Conservation (phyloP, 108 stramenopile genomes). For the Discostella pseudostelligera region DNA sequence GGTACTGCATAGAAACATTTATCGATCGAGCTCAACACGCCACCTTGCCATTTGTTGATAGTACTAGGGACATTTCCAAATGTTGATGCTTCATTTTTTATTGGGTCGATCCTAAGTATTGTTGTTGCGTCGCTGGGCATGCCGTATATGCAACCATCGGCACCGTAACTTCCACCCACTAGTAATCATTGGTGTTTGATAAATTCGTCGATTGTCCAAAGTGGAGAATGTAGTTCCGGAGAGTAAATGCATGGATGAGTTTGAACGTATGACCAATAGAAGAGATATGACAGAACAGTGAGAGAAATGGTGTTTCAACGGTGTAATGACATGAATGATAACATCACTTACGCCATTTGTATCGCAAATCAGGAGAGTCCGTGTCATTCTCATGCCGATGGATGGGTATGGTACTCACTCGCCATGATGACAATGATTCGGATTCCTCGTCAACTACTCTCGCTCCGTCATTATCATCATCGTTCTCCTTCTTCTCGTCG, state of each 20-base stretch:
- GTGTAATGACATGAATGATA: not conserved
- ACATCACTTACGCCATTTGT: constrained; percentile 40
- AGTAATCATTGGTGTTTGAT: constrained; percentile 21
- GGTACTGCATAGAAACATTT: constrained; percentile 81
- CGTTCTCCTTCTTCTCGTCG: not conserved
- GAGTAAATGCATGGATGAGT: too few species aligned
- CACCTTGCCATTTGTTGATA: constrained; percentile 69
- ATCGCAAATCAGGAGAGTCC: constrained; percentile 25
- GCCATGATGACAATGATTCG: constrained; percentile 16
- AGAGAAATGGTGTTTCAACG: not conserved
- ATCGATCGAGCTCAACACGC: constrained; percentile 59
- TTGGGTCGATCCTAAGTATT: constrained; percentile 40
- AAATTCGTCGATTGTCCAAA: too few species aligned
- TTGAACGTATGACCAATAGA: too few species aligned
- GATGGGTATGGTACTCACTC: constrained; percentile 41
- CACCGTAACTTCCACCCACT: constrained; percentile 77
- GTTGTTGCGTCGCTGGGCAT: constrained; percentile 56
- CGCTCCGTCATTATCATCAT: constrained; percentile 5
- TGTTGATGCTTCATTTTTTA: constrained; percentile 39
- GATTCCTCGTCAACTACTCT: too few species aligned
- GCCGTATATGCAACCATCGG: constrained; percentile 82
- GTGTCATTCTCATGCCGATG: constrained; percentile 27
- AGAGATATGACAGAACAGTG: not conserved
- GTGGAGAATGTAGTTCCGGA: too few species aligned
- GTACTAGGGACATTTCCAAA: constrained; percentile 19